phyloP scores from a whole-genome alignment of 1,139 yeast genomes.

The Candida sp. region DNA sequence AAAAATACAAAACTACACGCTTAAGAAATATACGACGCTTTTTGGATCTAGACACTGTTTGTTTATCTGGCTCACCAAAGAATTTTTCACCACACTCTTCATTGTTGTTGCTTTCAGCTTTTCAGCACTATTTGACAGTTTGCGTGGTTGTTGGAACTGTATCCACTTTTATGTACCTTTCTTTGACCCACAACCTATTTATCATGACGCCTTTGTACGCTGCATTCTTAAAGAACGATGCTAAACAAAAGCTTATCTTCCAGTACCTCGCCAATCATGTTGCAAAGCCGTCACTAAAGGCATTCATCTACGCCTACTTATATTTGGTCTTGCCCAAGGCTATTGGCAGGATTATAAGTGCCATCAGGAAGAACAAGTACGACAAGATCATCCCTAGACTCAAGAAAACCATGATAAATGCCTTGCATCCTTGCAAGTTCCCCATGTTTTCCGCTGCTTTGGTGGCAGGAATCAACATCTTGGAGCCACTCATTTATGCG shows the following conservation, averaged over 20 bases:
- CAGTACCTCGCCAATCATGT: slow-evolving; percentile 13
- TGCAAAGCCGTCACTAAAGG: slow-evolving; percentile 30
- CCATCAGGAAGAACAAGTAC: slow-evolving; percentile 22
- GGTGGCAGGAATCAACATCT: slow-evolving; percentile 32
- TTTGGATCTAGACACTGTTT: no score
- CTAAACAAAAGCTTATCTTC: not conserved
- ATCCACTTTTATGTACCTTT: not conserved
- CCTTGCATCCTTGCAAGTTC: slow-evolving; percentile 33
- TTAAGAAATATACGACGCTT: no score
- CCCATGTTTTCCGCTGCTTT: slow-evolving; percentile 35
- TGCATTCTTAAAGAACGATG: not conserved
- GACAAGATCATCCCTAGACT: slow-evolving; percentile 19
- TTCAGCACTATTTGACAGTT: not conserved
- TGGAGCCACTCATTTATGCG: slow-evolving; percentile 34
- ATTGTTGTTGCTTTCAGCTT: not conserved
- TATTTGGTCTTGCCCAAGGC: slow-evolving; percentile 36
- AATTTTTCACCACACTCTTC: no score
- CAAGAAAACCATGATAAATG: slow-evolving; percentile 20
- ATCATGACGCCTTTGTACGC: slow-evolving; percentile 1
- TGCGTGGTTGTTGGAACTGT: not conserved
- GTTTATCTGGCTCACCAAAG: no score
- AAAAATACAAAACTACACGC: no score
- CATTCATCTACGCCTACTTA: slow-evolving; percentile 37
- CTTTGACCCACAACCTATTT: slow-evolving; percentile 4
- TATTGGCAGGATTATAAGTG: slow-evolving; percentile 21